Conservation (phyloP, 768 basidiomycete species). For the Hygrocybe coccinea region DNA sequence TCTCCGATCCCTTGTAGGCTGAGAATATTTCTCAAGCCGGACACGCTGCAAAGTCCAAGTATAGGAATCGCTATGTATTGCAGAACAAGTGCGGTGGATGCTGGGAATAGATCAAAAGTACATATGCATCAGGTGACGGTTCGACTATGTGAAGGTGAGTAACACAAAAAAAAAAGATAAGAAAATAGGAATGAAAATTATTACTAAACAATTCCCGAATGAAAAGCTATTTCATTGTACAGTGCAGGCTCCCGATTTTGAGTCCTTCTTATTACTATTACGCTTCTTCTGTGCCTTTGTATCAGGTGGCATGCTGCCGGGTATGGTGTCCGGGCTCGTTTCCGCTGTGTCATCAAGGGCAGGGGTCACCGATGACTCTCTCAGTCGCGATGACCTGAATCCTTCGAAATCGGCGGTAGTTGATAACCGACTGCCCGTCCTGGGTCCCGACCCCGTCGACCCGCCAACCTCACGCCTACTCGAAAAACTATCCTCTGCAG, state of each 20-base stretch:
- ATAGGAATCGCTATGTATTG: neutral
- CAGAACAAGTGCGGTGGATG: no score
- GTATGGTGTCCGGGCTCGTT: constrained; percentile 23
- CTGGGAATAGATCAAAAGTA: constrained; percentile 7
- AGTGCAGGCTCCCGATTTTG: constrained; percentile 2
- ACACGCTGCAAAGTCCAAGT: no score
- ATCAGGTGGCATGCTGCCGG: constrained; percentile 30
- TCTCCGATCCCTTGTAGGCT: no score
- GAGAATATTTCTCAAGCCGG: no score
- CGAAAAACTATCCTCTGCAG: constrained; percentile 41
- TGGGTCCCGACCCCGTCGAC: constrained; percentile 21
- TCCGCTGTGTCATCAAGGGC: constrained; percentile 24
- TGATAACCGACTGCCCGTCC: neutral
- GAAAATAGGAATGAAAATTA: neutral
- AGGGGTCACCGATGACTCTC: constrained; percentile 31
- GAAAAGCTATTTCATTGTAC: constrained; percentile 6
- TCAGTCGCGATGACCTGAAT: constrained; percentile 31
- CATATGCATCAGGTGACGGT: constrained; percentile 16
- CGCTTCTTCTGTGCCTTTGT: constrained; percentile 35
- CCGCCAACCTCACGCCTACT: constrained; percentile 22
- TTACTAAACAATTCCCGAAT: neutral
- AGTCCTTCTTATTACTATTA: constrained; percentile 18
- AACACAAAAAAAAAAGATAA: neutral
- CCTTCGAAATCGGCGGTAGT: constrained; percentile 2
- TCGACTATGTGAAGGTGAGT: neutral